Base-by-base conservation (phyloP, 2,329 filamentous ascomycete species). In the Westerdykella sp. region DNA sequence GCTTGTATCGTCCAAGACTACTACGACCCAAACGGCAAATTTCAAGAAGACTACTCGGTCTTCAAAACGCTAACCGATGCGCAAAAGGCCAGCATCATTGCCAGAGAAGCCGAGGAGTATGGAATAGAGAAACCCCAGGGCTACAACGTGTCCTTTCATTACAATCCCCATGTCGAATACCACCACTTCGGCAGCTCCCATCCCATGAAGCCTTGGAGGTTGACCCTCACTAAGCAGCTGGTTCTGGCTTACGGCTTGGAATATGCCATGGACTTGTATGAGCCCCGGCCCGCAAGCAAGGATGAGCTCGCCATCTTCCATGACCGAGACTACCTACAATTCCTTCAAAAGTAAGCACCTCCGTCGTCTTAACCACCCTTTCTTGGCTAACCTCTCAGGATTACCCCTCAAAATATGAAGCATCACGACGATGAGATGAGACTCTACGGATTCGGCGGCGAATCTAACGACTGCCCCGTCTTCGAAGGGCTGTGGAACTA, bases 131-230 rank as follows among this genome's bases (percentile, higher is more conserved):
- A 82, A 30, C 90, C 91, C 1, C 83, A 85, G 61, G 90, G 89
- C 54, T 90, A 94, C 70, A 89, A 79, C 25, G 91, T 98, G 37
- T 96, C 91, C 9, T 97, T 90, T 69, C 93, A 98, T 67, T 88
- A 89, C 70, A 96, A 96, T 60, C 87, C 90, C 1, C 83, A 87
- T 47, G 94, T 97, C 65, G 93, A 98, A 71, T 85, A 86, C 63
- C 91, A 97, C 69, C 93, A 98, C 68, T 98, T 98, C 66, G 93
- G 93, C 53, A 85, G 87, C 70, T 90, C 87, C 9, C 93, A 98
- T 73, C 93, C 93, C 15, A 98, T 98, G 93, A 98, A 98, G 68
- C 93, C 93, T 46, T 97, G 93, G 91, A 87, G 93, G 30, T 73
- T 98, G 51, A 96, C 90, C 13, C 77, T 98, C 43, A 94, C 93